Base-by-base conservation (phyloP, 1,139 yeast species). In the Lodderomyces jiufengensis region DNA sequence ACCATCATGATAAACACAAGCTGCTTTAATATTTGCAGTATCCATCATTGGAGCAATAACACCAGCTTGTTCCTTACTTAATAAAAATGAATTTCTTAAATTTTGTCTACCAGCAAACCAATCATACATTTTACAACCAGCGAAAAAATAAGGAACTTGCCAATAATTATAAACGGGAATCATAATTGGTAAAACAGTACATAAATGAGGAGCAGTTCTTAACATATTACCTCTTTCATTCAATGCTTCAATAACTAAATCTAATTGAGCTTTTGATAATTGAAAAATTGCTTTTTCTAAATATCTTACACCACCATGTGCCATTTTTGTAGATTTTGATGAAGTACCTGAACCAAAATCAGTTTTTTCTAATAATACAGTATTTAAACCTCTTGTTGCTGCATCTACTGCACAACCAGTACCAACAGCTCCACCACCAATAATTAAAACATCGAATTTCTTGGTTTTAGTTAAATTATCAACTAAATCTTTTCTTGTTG, bases 401-500 rank as follows among this genome's bases (percentile, higher is more conserved):
- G 97, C 97, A 61, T 90, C 97, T 33, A 90, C 70, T 1, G 97
- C 97, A 33, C 88, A 78, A 39, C 97, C 97, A 6, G 96, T 69
- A 46, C 97, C 97, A 13, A 94, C 82, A 26, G 97, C 97, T 58
- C 97, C 97, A 47, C 96, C 97, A 40, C 97, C 97, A 47, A 90
- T 80, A 46, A 90, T 72, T 47, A 90, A 63, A 23, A 90, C 76
- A 56, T 90, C 97, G 54, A 80, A 90, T 50, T 78, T 70, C 28
- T 71, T 65, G n/a, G 61, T 57, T 24, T 49, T 46, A 24, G 56
- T 59, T 42, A 70, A 53, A 29, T 56, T 61, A 11, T 55, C 49
- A 37, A 70, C 50, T 36, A 68, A 56, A 21, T 58, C 54, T 8
- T 51, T 55, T 49, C 76, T 54, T 3, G 65, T 38, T 11, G 70